A percentile compares a stretch with the other conserved stretches of the same genome.
These are phyloP conservation scores for Scopulariopsis brevicaulis DNA, from an alignment of 2,329 filamentous ascomycete species.

Conservation along the genomic window DNA sequence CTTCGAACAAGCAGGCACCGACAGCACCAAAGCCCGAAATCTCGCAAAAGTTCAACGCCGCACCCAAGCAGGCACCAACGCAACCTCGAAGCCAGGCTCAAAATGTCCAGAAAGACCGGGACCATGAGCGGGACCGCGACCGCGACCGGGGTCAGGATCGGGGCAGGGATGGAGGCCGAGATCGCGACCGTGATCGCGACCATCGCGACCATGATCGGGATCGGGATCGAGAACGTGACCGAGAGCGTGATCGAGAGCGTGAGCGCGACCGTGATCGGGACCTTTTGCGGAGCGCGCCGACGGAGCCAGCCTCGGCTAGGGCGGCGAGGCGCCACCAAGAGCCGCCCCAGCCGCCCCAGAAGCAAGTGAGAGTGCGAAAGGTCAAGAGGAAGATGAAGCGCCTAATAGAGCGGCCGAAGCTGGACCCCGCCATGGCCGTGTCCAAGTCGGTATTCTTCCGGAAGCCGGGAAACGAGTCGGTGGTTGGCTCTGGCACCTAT, in stretches of 20 bases:
- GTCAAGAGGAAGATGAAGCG: constrained; percentile 60
- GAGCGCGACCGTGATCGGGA: constrained; percentile 27
- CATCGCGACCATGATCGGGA: constrained; percentile 24
- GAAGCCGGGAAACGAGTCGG: constrained; percentile 95
- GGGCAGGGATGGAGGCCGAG: constrained; percentile 8
- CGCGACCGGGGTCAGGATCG: not conserved
- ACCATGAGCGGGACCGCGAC: not conserved
- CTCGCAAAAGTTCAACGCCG: constrained; percentile 57
- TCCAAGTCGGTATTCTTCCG: constrained; percentile 90
- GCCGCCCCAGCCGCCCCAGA: not conserved
- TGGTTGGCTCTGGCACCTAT: constrained; percentile 90
- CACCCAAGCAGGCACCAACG: constrained; percentile 24
- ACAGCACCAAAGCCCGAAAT: constrained; percentile 53
- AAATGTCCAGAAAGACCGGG: constrained; percentile 10
- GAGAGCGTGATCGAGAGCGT: constrained; percentile 12
- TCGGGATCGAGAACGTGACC: constrained; percentile 1
- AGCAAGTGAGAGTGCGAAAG: constrained; percentile 42
- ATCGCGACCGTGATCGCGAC: constrained; percentile 22
- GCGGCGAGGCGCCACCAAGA: constrained; percentile 10
- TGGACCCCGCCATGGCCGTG: constrained; percentile 59
- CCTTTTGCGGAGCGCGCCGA: constrained; percentile 36
- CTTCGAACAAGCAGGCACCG: constrained; percentile 46
- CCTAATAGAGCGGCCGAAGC: constrained; percentile 56
- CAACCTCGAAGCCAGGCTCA: not conserved
- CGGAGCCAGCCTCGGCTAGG: constrained; percentile 40